A percentile compares a stretch with the other conserved stretches of the same genome.
These are phyloP conservation scores for Termitomyces titanicus DNA, from an alignment of 768 basidiomycete genomes.

Conservation along the genomic window DNA sequence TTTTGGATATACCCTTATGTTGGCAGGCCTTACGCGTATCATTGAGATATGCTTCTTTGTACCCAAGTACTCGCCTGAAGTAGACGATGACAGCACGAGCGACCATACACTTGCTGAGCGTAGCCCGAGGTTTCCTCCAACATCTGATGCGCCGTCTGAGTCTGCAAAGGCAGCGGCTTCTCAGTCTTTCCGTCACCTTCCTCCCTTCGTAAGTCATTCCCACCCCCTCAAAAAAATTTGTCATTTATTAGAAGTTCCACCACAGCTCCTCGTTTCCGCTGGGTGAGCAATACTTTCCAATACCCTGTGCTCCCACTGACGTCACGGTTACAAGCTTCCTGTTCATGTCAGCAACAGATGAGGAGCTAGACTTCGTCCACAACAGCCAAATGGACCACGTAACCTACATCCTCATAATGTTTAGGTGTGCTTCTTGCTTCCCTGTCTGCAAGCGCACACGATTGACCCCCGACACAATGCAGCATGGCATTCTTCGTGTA, in stretches of 20 bases:
- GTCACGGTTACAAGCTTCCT: constrained; percentile 44
- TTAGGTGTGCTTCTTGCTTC: constrained; percentile 46
- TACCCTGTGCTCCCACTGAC: not conserved
- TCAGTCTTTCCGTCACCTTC: constrained; percentile 78
- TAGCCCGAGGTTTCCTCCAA: constrained; percentile 10
- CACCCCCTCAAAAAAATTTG: not conserved
- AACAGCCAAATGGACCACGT: constrained; percentile 84
- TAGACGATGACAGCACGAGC: constrained; percentile 53
- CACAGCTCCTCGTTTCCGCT: constrained; percentile 65
- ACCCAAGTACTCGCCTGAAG: constrained; percentile 25
- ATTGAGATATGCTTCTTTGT: constrained; percentile 82
- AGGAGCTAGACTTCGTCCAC: constrained; percentile 73
- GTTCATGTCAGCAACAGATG: constrained; percentile 94
- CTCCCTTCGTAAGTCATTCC: constrained; percentile 73
- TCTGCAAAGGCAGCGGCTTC: constrained; percentile 35
- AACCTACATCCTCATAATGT: constrained; percentile 83
- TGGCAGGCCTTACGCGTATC: constrained; percentile 76
- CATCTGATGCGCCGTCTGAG: constrained; percentile 10
- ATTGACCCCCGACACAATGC: not conserved
- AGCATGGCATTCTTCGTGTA: constrained; percentile 80
- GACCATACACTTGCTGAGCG: constrained; percentile 62
- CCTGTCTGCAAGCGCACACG: not conserved
- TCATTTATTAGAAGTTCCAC: constrained; percentile 7
- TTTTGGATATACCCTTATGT: constrained; percentile 85
- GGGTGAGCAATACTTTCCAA: constrained; percentile 42